Evolutionary conservation across 352 stramenopile species (phyloP).

Genomic region (Globisporangium middletonii): DNA sequence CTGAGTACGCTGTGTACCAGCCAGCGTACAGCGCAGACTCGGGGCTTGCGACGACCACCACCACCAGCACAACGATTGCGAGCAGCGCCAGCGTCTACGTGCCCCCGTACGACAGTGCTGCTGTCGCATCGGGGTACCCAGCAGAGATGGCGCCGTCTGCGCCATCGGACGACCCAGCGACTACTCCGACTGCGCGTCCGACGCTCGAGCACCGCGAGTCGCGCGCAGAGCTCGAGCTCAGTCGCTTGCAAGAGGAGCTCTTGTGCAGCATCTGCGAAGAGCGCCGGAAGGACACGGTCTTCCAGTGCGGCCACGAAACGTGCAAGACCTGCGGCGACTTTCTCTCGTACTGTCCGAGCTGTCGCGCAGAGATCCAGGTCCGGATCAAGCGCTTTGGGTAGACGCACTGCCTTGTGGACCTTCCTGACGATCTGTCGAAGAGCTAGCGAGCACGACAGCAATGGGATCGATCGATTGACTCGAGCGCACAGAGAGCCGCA

Average conservation of each 20-base stretch:
- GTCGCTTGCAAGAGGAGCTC: slow-evolving; percentile 51
- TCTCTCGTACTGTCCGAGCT: slow-evolving; percentile 63
- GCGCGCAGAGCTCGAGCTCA: slow-evolving; percentile 49
- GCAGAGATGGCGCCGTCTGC: slow-evolving; percentile 11
- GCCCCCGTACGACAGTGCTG: not conserved
- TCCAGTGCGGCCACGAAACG: slow-evolving; percentile 83
- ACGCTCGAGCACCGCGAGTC: slow-evolving; percentile 31
- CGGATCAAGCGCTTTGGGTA: slow-evolving; percentile 68
- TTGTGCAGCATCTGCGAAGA: slow-evolving; percentile 77
- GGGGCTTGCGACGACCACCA: not conserved
- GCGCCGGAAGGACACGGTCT: slow-evolving; percentile 69
- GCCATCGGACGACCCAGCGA: slow-evolving; percentile 4
- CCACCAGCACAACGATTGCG: not conserved
- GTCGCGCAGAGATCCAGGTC: slow-evolving; percentile 62
- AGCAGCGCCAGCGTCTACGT: slow-evolving; percentile 12
- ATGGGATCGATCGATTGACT: no score
- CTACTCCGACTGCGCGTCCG: not conserved
- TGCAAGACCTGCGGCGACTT: slow-evolving; percentile 48
- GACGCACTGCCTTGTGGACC: no score
- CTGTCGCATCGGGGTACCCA: not conserved
- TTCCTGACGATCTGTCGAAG: no score
- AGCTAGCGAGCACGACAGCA: no score
- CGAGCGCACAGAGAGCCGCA: no score
- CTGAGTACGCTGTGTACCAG: slow-evolving; percentile 26
- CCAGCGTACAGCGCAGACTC: slow-evolving; percentile 6